Percentiles rank a stretch among this genome's conserved stretches.
These are phyloP conservation scores for Cryptosporidium xiaoi DNA, from an alignment of 169 alveolate genomes.

Conservation along the genomic window DNA sequence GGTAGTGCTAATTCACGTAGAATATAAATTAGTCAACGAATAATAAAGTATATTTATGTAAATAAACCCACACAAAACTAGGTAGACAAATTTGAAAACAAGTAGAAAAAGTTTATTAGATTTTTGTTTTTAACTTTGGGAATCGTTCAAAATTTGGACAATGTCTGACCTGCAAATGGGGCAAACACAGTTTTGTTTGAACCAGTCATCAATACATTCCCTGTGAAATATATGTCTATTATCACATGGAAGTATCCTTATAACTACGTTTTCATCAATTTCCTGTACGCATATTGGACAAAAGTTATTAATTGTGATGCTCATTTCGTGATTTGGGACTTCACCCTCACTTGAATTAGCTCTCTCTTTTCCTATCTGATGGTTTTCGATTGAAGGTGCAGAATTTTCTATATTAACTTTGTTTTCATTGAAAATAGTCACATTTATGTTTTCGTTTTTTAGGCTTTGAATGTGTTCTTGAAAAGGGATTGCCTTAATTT, in stretches of 20 bases:
- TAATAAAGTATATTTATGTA: background rate
- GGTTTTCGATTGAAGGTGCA: too few species aligned
- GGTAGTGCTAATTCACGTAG: background rate
- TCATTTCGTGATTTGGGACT: background rate
- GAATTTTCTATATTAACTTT: constrained; percentile 12
- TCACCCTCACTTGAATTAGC: background rate
- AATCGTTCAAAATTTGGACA: constrained; percentile 10
- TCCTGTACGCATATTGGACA: constrained; percentile 74
- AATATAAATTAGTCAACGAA: too few species aligned
- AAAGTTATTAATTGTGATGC: constrained; percentile 51
- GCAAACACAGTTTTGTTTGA: constrained; percentile 66
- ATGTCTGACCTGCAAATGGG: constrained; percentile 73
- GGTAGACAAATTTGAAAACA: background rate
- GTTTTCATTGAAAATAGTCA: constrained; percentile 51
- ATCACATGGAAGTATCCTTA: constrained; percentile 66
- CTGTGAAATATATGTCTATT: constrained; percentile 49
- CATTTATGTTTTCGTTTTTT: constrained; percentile 17
- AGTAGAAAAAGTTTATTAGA: background rate
- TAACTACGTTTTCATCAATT: constrained; percentile 50
- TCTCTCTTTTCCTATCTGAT: background rate
- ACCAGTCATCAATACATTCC: constrained; percentile 74
- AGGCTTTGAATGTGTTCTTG: constrained; percentile 43
- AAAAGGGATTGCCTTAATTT: constrained; percentile 52
- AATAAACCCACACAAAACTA: background rate
- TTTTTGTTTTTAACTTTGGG: constrained; percentile 3